Evolutionary conservation across 805 yeast species (phyloP), one percentile per base, ranked within the genome.

Genomic region (Ogataea zsoltii): DNA sequence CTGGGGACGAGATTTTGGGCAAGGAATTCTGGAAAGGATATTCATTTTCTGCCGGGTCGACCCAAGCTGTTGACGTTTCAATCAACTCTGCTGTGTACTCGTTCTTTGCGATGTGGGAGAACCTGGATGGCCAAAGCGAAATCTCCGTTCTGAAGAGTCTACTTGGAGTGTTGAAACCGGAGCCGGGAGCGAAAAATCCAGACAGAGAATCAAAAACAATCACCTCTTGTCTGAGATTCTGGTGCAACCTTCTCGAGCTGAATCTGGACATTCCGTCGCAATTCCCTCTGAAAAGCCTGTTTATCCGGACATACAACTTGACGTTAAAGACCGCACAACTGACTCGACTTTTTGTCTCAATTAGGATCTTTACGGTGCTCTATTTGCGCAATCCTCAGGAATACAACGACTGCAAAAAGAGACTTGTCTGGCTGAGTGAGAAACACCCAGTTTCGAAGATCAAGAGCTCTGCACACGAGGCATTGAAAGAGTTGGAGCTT

Each of bases 11-110:
- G 4, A 53, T 47, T 2, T 15, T 60, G 2, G 56, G 66, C 0
- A 39, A 53, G 2, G 72, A 70, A 43, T 77, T 84, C 47, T 78
- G 83, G 83, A 72, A 64, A 53, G 89, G 89, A 0, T 68, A 71
- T 38, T 56, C 69, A 0, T 72, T 77, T 50, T 72, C 80, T 5
- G 74, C 74, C 9, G 92, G 88, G 5, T 82, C 87, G 0, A 14
- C 41, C 5, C 74, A 78, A 17, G 79, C 83, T 0, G 69, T 76
- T 7, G 76, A 74, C 43, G 47, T 60, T 0, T 68, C 76, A 13
- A 68, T 80, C 1, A 69, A 71, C 25, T 54, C 65, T 9, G 68
- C 83, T 0, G 63, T 80, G 15, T 63, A 62, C 17, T 41, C 66
- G 2, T 75, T 78, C 42, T 49, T 57, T 28, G 25, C 33, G 17